These are phyloP conservation scores for Coprinopsis strossmayeri DNA, from an alignment of 768 basidiomycete genomes.

Conservation along the genomic window DNA sequence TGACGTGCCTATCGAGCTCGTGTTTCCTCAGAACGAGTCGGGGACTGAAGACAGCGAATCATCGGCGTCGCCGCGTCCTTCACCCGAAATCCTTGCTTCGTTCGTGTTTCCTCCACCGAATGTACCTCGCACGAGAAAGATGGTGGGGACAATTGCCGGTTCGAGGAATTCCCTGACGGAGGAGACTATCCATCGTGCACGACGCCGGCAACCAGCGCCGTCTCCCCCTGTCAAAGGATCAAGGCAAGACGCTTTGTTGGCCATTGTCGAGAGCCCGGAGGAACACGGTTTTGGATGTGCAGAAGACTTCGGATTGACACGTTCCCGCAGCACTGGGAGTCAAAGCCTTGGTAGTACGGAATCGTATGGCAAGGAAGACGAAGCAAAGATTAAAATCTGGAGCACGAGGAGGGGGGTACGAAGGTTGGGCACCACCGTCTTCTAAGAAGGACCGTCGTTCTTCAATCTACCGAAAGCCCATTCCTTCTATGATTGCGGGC, in stretches of 20 bases:
- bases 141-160: neutral
- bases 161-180: neutral
- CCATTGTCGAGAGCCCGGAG: constrained; percentile 30
- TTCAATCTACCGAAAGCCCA: neutral
- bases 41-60: constrained; percentile 1
- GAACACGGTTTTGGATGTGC: constrained; percentile 22
- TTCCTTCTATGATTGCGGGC: neutral
- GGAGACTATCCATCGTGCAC: neutral
- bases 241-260: constrained; percentile 16
- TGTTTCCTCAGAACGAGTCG: constrained; percentile 38
- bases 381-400: constrained; percentile 20
- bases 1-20: constrained; percentile 52
- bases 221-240: neutral
- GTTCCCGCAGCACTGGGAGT: constrained; percentile 4
- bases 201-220: neutral
- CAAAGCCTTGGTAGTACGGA: too few relatives aligned
- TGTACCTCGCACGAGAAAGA: neutral
- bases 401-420: constrained; percentile 22
- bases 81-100: neutral
- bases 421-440: constrained; percentile 15
- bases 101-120: neutral
- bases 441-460: neutral
- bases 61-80: neutral
- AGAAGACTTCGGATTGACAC: constrained; percentile 20
- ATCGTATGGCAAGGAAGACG: constrained; percentile 9